Evolutionary conservation across 2,329 filamentous ascomycete species (phyloP).

Genomic region (Trichoderma gracile): DNA sequence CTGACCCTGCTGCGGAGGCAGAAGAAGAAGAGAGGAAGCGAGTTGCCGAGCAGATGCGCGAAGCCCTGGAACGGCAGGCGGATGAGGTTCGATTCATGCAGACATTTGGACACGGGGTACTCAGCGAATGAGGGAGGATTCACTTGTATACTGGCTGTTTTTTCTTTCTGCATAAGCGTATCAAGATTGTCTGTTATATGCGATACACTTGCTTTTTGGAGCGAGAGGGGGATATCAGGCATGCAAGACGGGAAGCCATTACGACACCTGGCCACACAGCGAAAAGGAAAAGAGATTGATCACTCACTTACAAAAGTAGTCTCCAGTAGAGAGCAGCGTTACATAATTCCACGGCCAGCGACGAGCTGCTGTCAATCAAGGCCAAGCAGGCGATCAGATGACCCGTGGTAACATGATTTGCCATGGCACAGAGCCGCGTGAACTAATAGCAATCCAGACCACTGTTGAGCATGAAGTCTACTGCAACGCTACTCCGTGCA

Average conservation of each 20-base stretch:
- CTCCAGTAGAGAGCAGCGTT: not conserved
- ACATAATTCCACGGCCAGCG: slow-evolving; percentile 10
- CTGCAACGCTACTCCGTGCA: slow-evolving; percentile 1
- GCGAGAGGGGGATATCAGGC: not conserved
- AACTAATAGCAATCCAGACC: slow-evolving; percentile 1
- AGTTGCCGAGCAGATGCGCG: slow-evolving; percentile 72
- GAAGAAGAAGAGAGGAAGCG: slow-evolving; percentile 56
- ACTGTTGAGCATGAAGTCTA: slow-evolving; percentile 9
- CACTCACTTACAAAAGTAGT: not conserved
- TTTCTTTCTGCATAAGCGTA: too few relatives aligned
- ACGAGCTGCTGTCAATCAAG: not conserved
- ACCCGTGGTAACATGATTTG: not conserved
- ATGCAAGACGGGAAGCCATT: not conserved
- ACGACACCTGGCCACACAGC: slow-evolving; percentile 6
- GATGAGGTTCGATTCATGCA: slow-evolving; percentile 76
- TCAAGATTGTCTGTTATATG: too few relatives aligned
- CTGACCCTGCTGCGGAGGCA: slow-evolving; percentile 47
- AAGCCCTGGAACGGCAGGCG: slow-evolving; percentile 73
- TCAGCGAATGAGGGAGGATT: not conserved
- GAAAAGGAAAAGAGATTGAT: slow-evolving; percentile 4
- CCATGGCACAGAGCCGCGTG: too few relatives aligned
- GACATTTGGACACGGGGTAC: slow-evolving; percentile 49
- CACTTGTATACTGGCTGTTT: too few relatives aligned
- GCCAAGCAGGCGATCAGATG: not conserved
- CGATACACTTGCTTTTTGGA: not conserved